Evolutionary conservation across 768 basidiomycete species (phyloP), one percentile per base, ranked within the genome.

Genomic region (Xerocomellus dryophilus): DNA sequence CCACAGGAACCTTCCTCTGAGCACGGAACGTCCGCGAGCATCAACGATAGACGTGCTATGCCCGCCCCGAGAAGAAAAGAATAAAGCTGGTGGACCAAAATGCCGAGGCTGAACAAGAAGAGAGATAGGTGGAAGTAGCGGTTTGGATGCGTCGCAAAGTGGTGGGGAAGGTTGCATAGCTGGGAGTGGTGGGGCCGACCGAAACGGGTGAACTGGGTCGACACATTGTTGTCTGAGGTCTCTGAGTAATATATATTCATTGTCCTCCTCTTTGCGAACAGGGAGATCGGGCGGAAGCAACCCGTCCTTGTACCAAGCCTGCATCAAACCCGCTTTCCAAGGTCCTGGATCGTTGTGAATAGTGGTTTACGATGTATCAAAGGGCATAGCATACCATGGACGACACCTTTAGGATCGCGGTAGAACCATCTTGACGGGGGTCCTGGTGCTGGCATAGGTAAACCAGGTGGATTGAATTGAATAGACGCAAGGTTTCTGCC

Each of bases 31-130:
- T 39, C 91, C 91, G 18, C 90, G 81, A n/a, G 85, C 81, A 65
- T 93, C 91, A 17, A 93, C 91, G 48, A 93, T 90, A 5, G 88
- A 78, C 0, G 91, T 93, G 62, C 90, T 93, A 63, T 92, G 90
- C 1, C 91, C 91, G 20, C 91, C 91, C n/a, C 91, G 84, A 10
- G 90, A 88, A 10, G 90, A 91, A 68, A 81, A 93, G 72, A 93
- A 93, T 17, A 93, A 69, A 1, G 91, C 88, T 5, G 91, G 91
- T 21, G 91, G 91, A 0, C 91, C 91, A 61, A 90, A 93, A 66
- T 90, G 90, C 36, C 77, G 79, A 9, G 91, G 86, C 61, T 93
- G 91, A 14, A 83, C 65, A 18, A 93, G 75, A 7, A 93, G 76
- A 17, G 91, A 93, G 48, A 90, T 85, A 0, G 90, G 90, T 7